phyloP scores from a whole-genome alignment of 129 eudicot genomes.

The Centaurea solstitialis region DNA sequence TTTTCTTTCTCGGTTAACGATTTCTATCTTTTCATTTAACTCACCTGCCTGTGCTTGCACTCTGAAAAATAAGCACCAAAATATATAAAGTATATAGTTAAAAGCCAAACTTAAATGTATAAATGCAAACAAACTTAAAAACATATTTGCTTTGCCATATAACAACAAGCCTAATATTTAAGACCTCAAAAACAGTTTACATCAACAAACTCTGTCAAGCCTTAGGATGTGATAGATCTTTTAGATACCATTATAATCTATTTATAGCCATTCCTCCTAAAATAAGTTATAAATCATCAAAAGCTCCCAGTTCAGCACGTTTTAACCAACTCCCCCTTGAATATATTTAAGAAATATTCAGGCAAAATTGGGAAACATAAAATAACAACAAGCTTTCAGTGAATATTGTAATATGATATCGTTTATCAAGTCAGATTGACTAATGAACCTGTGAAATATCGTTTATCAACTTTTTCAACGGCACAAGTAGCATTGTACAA shows the following conservation, averaged over 20 bases:
- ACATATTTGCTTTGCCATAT: not conserved
- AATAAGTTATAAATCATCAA: not conserved
- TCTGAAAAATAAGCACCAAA: slow-evolving; percentile 42
- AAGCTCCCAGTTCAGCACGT: slow-evolving; percentile 1
- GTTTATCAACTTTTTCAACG: not conserved
- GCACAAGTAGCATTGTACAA: not conserved
- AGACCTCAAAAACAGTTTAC: not conserved
- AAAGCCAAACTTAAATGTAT: not conserved
- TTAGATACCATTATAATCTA: not conserved
- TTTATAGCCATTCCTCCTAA: not conserved
- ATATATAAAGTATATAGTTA: not conserved
- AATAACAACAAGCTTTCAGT: not conserved
- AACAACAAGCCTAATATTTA: not conserved
- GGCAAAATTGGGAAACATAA: not conserved
- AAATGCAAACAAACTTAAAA: not conserved
- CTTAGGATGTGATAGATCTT: not conserved
- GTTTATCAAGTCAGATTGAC: not conserved
- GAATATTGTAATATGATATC: not conserved
- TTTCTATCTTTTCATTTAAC: slow-evolving; percentile 68
- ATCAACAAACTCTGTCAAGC: not conserved
- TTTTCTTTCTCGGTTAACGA: slow-evolving; percentile 85
- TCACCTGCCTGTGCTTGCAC: slow-evolving; percentile 75
- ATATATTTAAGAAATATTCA: not conserved
- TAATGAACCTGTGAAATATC: not conserved
- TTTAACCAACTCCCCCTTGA: not conserved